Conservation (phyloP, 2,329 filamentous ascomycete genomes). For the Gaeumannomyces sp. region DNA sequence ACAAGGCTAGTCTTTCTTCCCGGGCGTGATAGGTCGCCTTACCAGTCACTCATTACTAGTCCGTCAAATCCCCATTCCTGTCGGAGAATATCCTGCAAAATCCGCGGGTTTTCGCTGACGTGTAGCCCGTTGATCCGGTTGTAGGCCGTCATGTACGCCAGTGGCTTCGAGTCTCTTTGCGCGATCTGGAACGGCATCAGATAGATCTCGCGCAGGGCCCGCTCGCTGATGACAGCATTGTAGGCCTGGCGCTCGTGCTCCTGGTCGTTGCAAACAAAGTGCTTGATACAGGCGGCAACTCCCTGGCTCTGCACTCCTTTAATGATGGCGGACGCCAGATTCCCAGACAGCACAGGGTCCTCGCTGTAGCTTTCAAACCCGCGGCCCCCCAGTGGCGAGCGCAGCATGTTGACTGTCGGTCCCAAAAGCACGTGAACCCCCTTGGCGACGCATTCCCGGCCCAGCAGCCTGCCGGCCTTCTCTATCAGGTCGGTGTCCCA, state of each 20-base stretch:
- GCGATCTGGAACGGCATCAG: constrained; percentile 32
- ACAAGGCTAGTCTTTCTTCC: background rate
- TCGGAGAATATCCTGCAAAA: constrained; percentile 29
- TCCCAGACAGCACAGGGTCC: constrained; percentile 33
- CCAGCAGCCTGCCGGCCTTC: constrained; percentile 59
- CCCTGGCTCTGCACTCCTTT: constrained; percentile 29
- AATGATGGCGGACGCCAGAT: constrained; percentile 27
- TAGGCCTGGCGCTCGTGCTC: constrained; percentile 30
- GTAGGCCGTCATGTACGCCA: constrained; percentile 32
- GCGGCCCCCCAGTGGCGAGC: constrained; percentile 32
- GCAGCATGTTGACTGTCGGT: constrained; percentile 42
- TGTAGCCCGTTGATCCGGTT: constrained; percentile 34
- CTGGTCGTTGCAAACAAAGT: constrained; percentile 35
- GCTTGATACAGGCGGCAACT: constrained; percentile 32
- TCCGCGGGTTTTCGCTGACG: constrained; percentile 28
- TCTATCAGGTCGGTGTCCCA: constrained; percentile 60
- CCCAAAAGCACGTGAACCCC: constrained; percentile 64
- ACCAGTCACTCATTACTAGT: constrained; percentile 35
- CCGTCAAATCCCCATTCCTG: constrained; percentile 33
- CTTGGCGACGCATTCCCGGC: constrained; percentile 58
- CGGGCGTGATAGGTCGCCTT: background rate
- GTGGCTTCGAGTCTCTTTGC: constrained; percentile 26
- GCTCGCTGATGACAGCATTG: constrained; percentile 29
- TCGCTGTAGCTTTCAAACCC: constrained; percentile 33
- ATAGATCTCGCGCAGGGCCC: constrained; percentile 34